These are phyloP conservation scores for Hymenoscyphus infarciens DNA, from an alignment of 2,329 filamentous ascomycete genomes.

Conservation along the genomic window DNA sequence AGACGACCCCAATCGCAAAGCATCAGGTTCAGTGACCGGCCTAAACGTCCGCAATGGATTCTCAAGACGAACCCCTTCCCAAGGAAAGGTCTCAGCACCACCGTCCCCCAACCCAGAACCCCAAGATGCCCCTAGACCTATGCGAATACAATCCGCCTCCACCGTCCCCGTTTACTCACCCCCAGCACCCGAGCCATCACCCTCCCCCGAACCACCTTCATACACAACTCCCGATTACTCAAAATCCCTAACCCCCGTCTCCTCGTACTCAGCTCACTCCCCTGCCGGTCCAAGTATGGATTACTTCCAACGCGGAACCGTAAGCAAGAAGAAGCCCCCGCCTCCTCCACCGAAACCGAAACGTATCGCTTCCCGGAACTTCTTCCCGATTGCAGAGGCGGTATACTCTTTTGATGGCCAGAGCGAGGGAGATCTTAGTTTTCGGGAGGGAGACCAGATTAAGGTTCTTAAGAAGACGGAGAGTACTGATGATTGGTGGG, in stretches of 20 bases:
- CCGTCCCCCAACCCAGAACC: slow-evolving; percentile 25
- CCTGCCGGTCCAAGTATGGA: slow-evolving; percentile 30
- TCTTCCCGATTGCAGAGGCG: slow-evolving; percentile 52
- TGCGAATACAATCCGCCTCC: slow-evolving; percentile 27
- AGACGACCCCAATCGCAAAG: slow-evolving; percentile 32
- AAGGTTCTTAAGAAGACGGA: slow-evolving; percentile 73
- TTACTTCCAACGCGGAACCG: slow-evolving; percentile 36
- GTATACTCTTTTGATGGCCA: slow-evolving; percentile 73
- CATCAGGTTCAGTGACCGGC: slow-evolving; percentile 29
- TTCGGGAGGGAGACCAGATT: slow-evolving; percentile 74
- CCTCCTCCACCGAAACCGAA: slow-evolving; percentile 66
- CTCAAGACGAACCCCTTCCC: slow-evolving; percentile 44
- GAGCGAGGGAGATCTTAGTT: slow-evolving; percentile 65
- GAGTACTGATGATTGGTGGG: slow-evolving; percentile 84
- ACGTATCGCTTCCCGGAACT: slow-evolving; percentile 46
- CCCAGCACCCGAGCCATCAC: slow-evolving; percentile 25
- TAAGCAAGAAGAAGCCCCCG: slow-evolving; percentile 69
- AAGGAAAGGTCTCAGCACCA: slow-evolving; percentile 22
- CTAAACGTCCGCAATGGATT: slow-evolving; percentile 37
- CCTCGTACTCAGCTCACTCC: slow-evolving; percentile 29
- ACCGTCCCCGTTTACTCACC: slow-evolving; percentile 17
- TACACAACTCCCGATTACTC: slow-evolving; percentile 27
- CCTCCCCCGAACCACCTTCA: slow-evolving; percentile 23
- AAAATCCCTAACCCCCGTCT: slow-evolving; percentile 26
- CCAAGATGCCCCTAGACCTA: slow-evolving; percentile 15